These are phyloP conservation scores for Sisymbrium irio DNA, from an alignment of 345 rosid species.

Conservation along the genomic window DNA sequence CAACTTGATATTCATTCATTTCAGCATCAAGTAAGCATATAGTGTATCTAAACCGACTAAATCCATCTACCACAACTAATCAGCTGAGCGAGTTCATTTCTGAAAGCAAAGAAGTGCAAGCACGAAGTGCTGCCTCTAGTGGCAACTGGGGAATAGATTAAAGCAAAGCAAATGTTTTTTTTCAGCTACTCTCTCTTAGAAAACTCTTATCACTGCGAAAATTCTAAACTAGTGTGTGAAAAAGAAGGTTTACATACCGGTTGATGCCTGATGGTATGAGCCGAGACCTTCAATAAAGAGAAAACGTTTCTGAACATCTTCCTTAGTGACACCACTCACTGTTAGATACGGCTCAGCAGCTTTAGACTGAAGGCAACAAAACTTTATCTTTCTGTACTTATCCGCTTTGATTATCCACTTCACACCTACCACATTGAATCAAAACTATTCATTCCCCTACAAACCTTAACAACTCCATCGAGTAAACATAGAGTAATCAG, in stretches of 20 bases:
- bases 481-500: not conserved
- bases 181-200: too few relatives aligned
- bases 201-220: not conserved
- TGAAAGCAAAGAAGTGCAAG: too few relatives aligned
- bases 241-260: conserved; percentile 49
- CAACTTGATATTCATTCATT: not conserved
- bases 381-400: conserved; percentile 81
- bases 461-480: not conserved
- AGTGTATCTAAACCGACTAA: too few relatives aligned
- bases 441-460: not conserved
- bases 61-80: too few relatives aligned
- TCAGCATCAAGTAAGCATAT: not conserved
- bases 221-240: not conserved
- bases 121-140: too few relatives aligned
- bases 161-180: too few relatives aligned
- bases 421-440: conserved; percentile 46
- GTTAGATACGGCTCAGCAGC: conserved; percentile 84
- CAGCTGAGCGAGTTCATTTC: too few relatives aligned
- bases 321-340: conserved; percentile 65
- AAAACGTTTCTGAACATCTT: conserved; percentile 73
- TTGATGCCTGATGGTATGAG: conserved; percentile 72
- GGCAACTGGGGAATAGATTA: too few relatives aligned
- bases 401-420: conserved; percentile 85
- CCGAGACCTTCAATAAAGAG: conserved; percentile 85
- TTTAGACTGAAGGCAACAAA: conserved; percentile 86